Evolutionary conservation across 345 rosid species (phyloP), one percentile per base, ranked within the genome.

Genomic region (Gossypium rotundifolium): DNA sequence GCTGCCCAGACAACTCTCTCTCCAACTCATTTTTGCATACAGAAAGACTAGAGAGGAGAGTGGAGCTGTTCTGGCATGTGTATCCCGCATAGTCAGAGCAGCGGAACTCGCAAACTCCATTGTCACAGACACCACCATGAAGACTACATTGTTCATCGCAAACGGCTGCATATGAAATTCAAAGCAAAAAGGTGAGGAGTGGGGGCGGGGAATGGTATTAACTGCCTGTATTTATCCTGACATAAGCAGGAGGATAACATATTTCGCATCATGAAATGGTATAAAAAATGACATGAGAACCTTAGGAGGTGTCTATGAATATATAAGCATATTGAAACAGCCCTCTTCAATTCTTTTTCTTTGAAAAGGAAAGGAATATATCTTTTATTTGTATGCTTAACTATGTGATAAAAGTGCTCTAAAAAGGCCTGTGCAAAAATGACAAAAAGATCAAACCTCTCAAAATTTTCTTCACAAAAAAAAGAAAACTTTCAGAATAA

Each of bases 1-100:
- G 98, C 73, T 89, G 90, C 59, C 98, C 93, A 17, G 83, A 73
- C 10, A 86, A 70, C 75, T 89, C 98, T 68, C 82, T 88, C 89
- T 89, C 90, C 69, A 95, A 81, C 68, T 93, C 96, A 77, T 91
- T 82, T 79, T 85, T 89, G 88, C 99, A 95, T 29, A 87, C 96
- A 11, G 93, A 83, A 71, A 95, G 91, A 77, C 93, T 91, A 13
- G 93, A 85, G 33, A 91, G 83, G 74, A 95, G 90, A 20, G 79
- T 76, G 54, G 98, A 90, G 88, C 96, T 95, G 83, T 93, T 95
- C 82, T 93, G 99, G 80, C 99, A 95, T 33, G 93, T 87, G 77
- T 95, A 95, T 69, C 99, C 99, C 7, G 98, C 98, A 77, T 95
- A 95, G 83, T 95, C 99, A 14, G 98, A 95, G 91, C 99, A 95